Evolutionary conservation across 2,329 filamentous ascomycete genomes (phyloP), one percentile per base, ranked within the genome.

Genomic region (Domatiomyces globalis): DNA sequence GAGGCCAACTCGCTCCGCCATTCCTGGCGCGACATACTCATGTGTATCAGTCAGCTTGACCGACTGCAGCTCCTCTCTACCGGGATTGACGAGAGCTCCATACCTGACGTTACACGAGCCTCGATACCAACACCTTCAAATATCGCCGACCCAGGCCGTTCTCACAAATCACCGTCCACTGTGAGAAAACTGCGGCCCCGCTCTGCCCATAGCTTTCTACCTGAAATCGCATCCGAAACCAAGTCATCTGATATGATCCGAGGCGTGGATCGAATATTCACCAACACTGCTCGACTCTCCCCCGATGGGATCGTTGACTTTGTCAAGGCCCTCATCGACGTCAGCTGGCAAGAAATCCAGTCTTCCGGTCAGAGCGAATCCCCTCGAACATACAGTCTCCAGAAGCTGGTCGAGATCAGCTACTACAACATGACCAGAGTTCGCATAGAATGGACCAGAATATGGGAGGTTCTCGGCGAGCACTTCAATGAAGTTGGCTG

Each of bases 341-440:
- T 98, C 58, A 96, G 90, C 67, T 96, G 92, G 92, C 90, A 96
- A 63, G 92, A 98, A 67, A 98, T 98, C 63, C 90, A 94, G 65
- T 94, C 92, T 2, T 96, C 92, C 0, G 92, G 92, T 0, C 87
- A 90, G 51, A 95, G 90, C 63, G 92, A 98, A 54, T 94, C 87
- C 19, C 92, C 92, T 9, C 81, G 94, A 50, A 98, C 90, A 7
- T 98, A 95, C 75, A 95, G 89, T 70, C 72, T 98, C 55, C 92
- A 98, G 65, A 98, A 98, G 69, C 80, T 98, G 56, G 94, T 98
- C 15, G 92, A 98, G 68, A 96, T 98, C 67, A 94, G 87, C 66
- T 95, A 95, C 68, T 98, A 98, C 79, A 98, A 98, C 72, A 98
- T 98, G 92, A 88, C 87, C 53, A 83, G 92, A 74, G 90, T 98